phyloP scores from a whole-genome alignment of 306 rosid genomes.

The Ziziphus jujuba region DNA sequence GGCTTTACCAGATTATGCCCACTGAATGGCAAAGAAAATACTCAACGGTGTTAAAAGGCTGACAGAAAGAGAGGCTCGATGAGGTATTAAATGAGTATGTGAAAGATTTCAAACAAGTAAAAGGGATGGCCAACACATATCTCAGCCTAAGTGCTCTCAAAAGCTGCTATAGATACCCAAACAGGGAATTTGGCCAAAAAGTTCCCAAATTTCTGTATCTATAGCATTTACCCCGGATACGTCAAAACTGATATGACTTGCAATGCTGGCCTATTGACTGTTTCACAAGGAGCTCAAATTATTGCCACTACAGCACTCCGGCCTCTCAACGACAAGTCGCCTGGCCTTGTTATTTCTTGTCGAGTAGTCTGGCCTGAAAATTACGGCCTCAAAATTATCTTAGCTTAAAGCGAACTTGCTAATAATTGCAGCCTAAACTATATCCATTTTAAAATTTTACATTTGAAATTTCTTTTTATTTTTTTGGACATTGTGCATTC shows the following conservation, averaged over 20 bases:
- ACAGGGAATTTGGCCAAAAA: conserved; percentile 47
- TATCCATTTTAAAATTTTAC: too few species aligned
- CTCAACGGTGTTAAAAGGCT: conserved; percentile 39
- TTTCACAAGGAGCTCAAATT: conserved; percentile 43
- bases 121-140: conserved; percentile 33
- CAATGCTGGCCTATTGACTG: conserved; percentile 14
- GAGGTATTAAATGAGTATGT: conserved; percentile 23
- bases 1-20: conserved; percentile 29
- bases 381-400: too few species aligned
- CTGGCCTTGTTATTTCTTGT: conserved; percentile 40
- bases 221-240: conserved; percentile 41
- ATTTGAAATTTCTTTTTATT: too few species aligned
- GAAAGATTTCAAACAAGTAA: conserved; percentile 30
- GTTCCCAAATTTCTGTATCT: conserved; percentile 29
- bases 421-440: too few species aligned
- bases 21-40: conserved; percentile 37
- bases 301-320: conserved; percentile 37
- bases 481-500: too few species aligned
- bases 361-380: too few species aligned
- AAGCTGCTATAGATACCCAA: conserved; percentile 37
- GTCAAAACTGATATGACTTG: conserved; percentile 32
- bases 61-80: conserved; percentile 40
- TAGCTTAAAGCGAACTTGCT: too few species aligned
- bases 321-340: conserved; percentile 27
- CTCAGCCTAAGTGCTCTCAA: conserved; percentile 39